Conservation (phyloP, 257 asterid genomes). For the Solanum ossicruentum region DNA sequence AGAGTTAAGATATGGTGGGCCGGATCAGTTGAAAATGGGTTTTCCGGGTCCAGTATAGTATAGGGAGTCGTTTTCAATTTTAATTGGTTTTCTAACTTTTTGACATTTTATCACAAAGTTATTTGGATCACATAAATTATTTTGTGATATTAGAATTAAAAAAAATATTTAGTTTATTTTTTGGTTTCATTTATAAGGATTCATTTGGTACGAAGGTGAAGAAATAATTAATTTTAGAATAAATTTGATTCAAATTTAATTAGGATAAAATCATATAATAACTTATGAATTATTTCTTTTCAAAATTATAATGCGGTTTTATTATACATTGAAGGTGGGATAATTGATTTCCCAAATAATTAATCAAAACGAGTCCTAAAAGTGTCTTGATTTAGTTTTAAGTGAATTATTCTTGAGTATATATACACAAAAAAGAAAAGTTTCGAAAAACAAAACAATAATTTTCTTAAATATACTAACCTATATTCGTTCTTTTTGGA, state of each 20-base stretch:
- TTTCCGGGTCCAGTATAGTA: neutral
- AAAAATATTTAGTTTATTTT: neutral
- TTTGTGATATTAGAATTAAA: neutral
- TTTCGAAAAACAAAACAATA: no score
- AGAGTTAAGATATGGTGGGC: neutral
- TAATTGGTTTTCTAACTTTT: neutral
- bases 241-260: neutral
- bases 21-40: neutral
- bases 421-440: no score
- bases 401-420: neutral
- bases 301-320: no score
- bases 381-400: neutral
- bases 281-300: no score
- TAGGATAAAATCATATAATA: no score
- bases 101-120: neutral
- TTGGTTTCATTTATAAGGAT: neutral
- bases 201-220: neutral
- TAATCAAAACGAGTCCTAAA: neutral
- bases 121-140: neutral
- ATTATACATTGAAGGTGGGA: no score
- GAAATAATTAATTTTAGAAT: neutral
- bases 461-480: no score
- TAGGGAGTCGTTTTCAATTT: neutral
- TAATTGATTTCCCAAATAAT: no score
- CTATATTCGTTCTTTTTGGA: no score